Conservation (phyloP, 176 grass and related monocot species). For the Bothriochloa decipiens region DNA sequence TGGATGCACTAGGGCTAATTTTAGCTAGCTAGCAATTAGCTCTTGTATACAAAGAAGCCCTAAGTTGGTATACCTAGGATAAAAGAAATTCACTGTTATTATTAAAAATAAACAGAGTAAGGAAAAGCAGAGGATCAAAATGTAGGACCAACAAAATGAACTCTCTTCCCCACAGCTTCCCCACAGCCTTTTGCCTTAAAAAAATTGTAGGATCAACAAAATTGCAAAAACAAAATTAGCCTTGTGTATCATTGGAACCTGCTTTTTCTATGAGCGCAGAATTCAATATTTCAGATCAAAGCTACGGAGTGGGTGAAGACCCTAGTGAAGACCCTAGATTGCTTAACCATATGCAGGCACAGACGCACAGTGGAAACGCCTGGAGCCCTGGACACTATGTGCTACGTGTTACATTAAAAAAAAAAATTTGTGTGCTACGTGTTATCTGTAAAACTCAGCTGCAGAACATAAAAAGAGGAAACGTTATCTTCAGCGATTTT, state of each 20-base stretch:
- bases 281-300: not conserved
- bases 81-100: not conserved
- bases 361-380: not conserved
- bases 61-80: not conserved
- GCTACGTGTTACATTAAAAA: not conserved
- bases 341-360: not conserved
- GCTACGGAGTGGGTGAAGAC: no score
- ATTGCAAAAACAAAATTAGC: not conserved
- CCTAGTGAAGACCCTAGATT: no score
- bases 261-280: not conserved
- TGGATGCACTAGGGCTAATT: no score
- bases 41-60: no score
- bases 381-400: no score
- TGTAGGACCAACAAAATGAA: not conserved
- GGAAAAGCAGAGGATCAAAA: conserved; percentile 12
- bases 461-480: not conserved
- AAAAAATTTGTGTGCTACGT: not conserved
- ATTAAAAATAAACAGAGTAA: conserved; percentile 26
- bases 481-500: not conserved
- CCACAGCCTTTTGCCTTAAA: no score
- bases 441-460: not conserved
- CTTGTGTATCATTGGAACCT: not conserved
- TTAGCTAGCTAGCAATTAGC: no score
- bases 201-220: not conserved
- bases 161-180: no score